Evolutionary conservation across 176 grass and related monocot genomes (phyloP), one percentile per base, ranked within the genome.

Genomic region (Oryza officinalis): DNA sequence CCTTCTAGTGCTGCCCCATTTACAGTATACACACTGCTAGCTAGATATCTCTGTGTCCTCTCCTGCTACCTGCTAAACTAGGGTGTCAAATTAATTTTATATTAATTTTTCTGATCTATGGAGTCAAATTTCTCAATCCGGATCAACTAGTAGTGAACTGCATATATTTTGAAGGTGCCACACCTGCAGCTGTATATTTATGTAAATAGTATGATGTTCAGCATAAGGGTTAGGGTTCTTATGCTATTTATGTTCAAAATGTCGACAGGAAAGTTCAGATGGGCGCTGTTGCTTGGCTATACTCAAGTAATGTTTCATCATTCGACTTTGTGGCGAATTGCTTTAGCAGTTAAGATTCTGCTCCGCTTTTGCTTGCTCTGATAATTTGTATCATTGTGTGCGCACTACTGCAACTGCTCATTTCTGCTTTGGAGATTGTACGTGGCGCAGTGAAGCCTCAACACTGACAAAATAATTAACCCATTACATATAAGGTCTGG

Each of bases 281-380:
- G 67, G 69, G 23, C 25, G 41, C 13, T 7, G 44, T 66, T 57
- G 40, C 72, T 63, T 76, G 79, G 71, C 65, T 30, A 63, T 30
- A 63, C n/a, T 70, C 76, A 60, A 71, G 72, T 45, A 35, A 61
- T 64, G 66, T 46, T 77, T 87, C 79, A 63, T 76, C 20, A 81
- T 82, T 76, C 79, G 45, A 32, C 86, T 77, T 87, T 87, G 50
- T 74, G 52, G 64, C 4, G 64, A 33, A 22, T 47, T 57, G 63
- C 87, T 75, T 89, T 89, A 79, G 25, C 76, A 67, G 81, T 88
- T 72, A 49, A 80, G 81, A 65, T 72, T 83, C 74, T 78, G 23
- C 30, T 17, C 80, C 15, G 31, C 74, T 79, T 83, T 83, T 88
- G 80, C 17, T 79, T 32, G 2, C n/a, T 40, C 43, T 59, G 80